A percentile compares a stretch with the other conserved stretches of the same genome.
phyloP scores from a whole-genome alignment of 371 early-diverging fungal genomes.

The Vairimorpha necatrix region DNA sequence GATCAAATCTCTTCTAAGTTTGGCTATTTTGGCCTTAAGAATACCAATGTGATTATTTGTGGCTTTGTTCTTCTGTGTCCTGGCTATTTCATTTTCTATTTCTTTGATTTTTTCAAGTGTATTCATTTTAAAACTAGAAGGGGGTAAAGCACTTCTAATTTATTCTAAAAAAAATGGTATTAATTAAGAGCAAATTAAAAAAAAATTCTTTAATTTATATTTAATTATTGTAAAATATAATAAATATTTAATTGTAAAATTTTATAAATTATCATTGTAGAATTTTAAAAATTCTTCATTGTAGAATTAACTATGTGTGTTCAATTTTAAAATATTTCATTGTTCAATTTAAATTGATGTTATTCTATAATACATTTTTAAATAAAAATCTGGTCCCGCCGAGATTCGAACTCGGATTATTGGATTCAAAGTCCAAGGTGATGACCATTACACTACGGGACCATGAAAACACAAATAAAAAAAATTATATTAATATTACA shows the following conservation, averaged over 20 bases:
- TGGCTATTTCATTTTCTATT: constrained; percentile 72
- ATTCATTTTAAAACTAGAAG: constrained; percentile 42
- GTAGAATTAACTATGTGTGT: too few relatives aligned
- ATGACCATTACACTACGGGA: constrained; percentile 68
- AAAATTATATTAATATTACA: background rate
- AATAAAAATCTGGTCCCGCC: constrained; percentile 66
- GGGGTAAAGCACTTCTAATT: background rate
- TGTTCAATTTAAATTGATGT: too few relatives aligned
- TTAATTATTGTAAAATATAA: too few relatives aligned
- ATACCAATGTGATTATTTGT: constrained; percentile 92
- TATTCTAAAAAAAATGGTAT: too few relatives aligned
- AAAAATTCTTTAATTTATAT: too few relatives aligned
- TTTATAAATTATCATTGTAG: too few relatives aligned
- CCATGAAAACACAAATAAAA: constrained; percentile 38
- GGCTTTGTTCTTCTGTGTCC: constrained; percentile 86
- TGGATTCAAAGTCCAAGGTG: constrained; percentile 70
- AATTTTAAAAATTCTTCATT: too few relatives aligned
- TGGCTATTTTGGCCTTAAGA: constrained; percentile 85
- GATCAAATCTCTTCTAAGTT: constrained; percentile 83
- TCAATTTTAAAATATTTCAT: too few relatives aligned
- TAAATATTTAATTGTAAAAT: too few relatives aligned
- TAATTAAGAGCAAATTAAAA: too few relatives aligned
- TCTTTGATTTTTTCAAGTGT: constrained; percentile 68
- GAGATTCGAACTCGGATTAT: constrained; percentile 71
- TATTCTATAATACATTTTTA: too few relatives aligned